These are phyloP conservation scores for Aspergillus jensenii DNA, from an alignment of 2,329 filamentous ascomycete species.

Conservation along the genomic window DNA sequence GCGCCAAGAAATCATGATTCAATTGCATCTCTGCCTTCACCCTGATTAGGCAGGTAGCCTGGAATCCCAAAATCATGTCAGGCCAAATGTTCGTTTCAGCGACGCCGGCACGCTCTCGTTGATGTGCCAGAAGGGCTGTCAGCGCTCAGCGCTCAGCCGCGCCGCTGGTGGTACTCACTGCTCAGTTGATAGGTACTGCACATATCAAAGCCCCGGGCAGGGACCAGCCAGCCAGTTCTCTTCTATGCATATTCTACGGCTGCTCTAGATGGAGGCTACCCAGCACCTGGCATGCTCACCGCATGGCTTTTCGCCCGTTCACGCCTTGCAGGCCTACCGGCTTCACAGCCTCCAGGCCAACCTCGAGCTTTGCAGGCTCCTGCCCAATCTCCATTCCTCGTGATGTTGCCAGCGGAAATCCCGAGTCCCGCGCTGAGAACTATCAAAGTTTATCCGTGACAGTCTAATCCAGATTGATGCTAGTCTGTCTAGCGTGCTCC, in stretches of 20 bases:
- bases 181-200: no score
- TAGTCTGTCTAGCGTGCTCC: conserved; percentile 8
- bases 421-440: conserved; percentile 19
- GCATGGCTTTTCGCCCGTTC: conserved; percentile 14
- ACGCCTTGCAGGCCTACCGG: neutral
- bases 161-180: no score
- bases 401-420: conserved; percentile 21
- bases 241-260: conserved; percentile 42
- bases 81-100: neutral
- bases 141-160: no score
- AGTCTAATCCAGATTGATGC: conserved; percentile 2
- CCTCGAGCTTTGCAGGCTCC: neutral
- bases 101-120: no score
- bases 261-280: conserved; percentile 23
- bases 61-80: neutral
- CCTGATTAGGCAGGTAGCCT: neutral
- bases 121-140: no score
- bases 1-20: conserved; percentile 10
- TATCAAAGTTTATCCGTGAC: conserved; percentile 10
- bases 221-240: conserved; percentile 13
- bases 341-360: neutral
- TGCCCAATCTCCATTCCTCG: conserved; percentile 12
- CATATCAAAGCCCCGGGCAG: no score
- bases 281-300: conserved; percentile 1
- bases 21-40: neutral